A percentile compares a stretch with the other conserved stretches of the same genome.
phyloP scores from a whole-genome alignment of 345 rosid species.

The Ailanthus altissimus region DNA sequence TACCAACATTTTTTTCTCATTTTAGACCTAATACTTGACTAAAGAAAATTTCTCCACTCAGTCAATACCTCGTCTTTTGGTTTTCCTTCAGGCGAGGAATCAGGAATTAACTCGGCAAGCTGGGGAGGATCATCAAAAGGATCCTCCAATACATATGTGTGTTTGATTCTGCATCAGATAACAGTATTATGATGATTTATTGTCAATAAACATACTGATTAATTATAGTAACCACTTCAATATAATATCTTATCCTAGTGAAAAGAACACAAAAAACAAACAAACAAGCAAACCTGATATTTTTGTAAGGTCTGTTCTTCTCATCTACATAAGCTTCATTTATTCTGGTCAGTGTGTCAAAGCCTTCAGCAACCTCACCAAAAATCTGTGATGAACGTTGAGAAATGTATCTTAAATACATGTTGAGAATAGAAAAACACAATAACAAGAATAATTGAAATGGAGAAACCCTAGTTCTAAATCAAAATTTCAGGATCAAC shows the following conservation, averaged over 20 bases:
- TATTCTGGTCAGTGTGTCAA: constrained; percentile 78
- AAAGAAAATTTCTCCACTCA: constrained; percentile 16
- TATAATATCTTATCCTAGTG: not conserved
- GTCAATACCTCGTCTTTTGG: constrained; percentile 80
- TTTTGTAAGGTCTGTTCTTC: constrained; percentile 72
- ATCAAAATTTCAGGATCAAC: not conserved
- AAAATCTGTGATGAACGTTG: constrained; percentile 63
- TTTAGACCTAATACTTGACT: not conserved
- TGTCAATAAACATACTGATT: not conserved
- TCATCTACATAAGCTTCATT: constrained; percentile 92
- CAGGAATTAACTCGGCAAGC: constrained; percentile 74
- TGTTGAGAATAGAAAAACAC: not conserved
- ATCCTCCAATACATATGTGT: constrained; percentile 77
- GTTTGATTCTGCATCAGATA: constrained; percentile 65
- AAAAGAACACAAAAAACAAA: constrained; percentile 16
- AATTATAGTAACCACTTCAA: not conserved
- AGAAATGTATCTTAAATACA: not conserved
- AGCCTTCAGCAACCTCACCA: constrained; percentile 92
- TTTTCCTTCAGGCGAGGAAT: constrained; percentile 89
- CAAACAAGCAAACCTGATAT: constrained; percentile 73
- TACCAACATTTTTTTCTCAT: not conserved
- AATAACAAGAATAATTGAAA: not conserved
- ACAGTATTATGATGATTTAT: constrained; percentile 11
- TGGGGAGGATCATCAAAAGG: constrained; percentile 89
- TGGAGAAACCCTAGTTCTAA: not conserved